A percentile compares a stretch with the other conserved stretches of the same genome.
phyloP scores from a whole-genome alignment of 257 asterid genomes.

The Solanum chmielewskii region DNA sequence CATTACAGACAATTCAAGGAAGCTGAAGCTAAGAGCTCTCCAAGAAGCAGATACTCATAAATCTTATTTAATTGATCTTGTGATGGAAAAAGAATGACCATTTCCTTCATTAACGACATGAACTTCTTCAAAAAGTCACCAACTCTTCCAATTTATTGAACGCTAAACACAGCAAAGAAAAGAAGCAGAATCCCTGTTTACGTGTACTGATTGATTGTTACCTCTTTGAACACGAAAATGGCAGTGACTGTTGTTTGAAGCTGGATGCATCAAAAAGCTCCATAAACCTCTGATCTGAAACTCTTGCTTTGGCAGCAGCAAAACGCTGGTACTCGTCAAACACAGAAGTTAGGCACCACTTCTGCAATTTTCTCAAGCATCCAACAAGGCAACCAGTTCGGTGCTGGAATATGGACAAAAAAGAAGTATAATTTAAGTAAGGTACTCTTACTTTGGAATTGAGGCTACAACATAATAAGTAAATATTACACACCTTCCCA shows the following conservation, averaged over 20 bases:
- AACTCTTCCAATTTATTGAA: not conserved
- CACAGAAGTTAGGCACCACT: slow-evolving; percentile 77
- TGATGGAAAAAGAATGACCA: not conserved
- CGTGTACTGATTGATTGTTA: not conserved
- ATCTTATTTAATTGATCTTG: not conserved
- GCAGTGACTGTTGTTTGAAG: slow-evolving; percentile 31
- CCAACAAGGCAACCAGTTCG: slow-evolving; percentile 92
- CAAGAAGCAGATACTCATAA: not conserved
- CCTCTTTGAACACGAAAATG: slow-evolving; percentile 47
- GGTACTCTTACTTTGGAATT: not conserved
- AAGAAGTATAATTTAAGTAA: not conserved
- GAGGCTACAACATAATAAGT: not conserved
- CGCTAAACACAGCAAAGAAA: not conserved
- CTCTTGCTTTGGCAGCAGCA: slow-evolving; percentile 82
- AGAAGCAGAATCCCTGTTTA: not conserved
- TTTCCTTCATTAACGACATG: not conserved
- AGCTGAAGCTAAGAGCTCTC: not conserved
- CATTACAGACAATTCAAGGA: not conserved
- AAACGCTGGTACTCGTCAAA: slow-evolving; percentile 84
- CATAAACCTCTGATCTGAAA: slow-evolving; percentile 80
- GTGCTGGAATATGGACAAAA: slow-evolving; percentile 35
- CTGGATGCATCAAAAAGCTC: slow-evolving; percentile 61
- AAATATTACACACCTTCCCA: slow-evolving; percentile 50
- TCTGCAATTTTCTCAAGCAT: slow-evolving; percentile 69
- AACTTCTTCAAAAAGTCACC: not conserved